phyloP scores from a whole-genome alignment of 2,329 filamentous ascomycete species.

The Sphaceloma murrayae region DNA sequence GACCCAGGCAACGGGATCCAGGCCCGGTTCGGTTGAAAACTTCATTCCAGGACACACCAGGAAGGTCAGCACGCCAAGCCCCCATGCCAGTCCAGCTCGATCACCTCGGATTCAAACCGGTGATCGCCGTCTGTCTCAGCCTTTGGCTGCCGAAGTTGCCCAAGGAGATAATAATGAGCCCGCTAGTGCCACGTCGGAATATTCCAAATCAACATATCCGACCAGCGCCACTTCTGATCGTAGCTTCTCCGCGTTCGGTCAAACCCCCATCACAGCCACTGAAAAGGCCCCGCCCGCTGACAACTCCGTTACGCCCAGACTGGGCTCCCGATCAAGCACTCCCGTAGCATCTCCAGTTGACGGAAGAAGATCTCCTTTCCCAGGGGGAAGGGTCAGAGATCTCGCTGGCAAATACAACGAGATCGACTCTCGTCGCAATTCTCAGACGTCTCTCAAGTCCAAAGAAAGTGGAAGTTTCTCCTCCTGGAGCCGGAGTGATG shows the following conservation, averaged over 20 bases:
- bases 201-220: slow-evolving; percentile 4
- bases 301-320: background rate
- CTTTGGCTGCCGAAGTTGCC: slow-evolving; percentile 18
- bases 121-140: slow-evolving; percentile 22
- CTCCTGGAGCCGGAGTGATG: slow-evolving; percentile 33
- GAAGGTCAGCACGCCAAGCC: slow-evolving; percentile 49
- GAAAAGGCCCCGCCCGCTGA: background rate
- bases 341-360: slow-evolving; percentile 27
- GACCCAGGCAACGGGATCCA: slow-evolving; percentile 28
- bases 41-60: slow-evolving; percentile 48
- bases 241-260: background rate
- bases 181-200: slow-evolving; percentile 1
- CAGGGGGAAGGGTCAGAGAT: slow-evolving; percentile 40
- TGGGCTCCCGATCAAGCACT: slow-evolving; percentile 3
- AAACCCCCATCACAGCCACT: background rate
- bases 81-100: slow-evolving; percentile 52
- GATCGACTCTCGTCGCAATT: slow-evolving; percentile 38
- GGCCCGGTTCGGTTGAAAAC: slow-evolving; percentile 13
- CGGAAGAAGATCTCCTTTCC: slow-evolving; percentile 31
- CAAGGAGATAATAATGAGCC: background rate
- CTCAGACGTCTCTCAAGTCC: slow-evolving; percentile 36
- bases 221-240: slow-evolving; percentile 1
- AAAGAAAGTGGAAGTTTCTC: slow-evolving; percentile 32
- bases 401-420: slow-evolving; percentile 43
- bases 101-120: slow-evolving; percentile 44